Conservation (phyloP, 768 basidiomycete species). For the Naganishia vaughanmartiniae region DNA sequence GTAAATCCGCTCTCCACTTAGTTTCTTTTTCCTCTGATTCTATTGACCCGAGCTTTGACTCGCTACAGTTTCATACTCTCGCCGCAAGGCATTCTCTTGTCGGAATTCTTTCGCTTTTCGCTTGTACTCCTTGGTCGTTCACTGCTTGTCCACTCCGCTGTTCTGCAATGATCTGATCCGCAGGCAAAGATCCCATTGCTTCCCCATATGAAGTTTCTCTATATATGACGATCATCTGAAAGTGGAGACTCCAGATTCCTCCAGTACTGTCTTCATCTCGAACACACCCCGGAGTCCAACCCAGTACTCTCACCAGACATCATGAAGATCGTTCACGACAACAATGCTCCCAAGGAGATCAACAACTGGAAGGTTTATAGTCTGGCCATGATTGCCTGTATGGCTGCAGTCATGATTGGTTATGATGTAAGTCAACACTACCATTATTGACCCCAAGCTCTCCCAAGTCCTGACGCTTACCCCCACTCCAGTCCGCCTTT, state of each 20-base stretch:
- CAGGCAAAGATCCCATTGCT: neutral
- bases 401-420: constrained; percentile 54
- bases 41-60: too few species aligned
- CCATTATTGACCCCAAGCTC: constrained; percentile 38
- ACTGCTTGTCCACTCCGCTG: neutral
- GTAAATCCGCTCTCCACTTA: neutral
- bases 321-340: constrained; percentile 4
- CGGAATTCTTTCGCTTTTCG: neutral
- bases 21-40: neutral
- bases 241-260: neutral
- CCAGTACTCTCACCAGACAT: neutral
- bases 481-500: constrained; percentile 52
- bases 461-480: neutral
- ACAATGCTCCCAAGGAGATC: constrained; percentile 31
- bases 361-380: constrained; percentile 56
- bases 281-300: neutral
- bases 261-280: neutral
- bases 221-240: neutral
- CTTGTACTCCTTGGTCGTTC: neutral
- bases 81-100: neutral
- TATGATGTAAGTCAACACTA: constrained; percentile 37
- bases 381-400: constrained; percentile 52
- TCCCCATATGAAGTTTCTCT: neutral
- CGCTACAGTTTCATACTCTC: constrained; percentile 4
- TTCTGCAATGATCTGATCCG: neutral